Base-by-base conservation (phyloP, 768 basidiomycete species). In the Neoboletus brunneissimus region DNA sequence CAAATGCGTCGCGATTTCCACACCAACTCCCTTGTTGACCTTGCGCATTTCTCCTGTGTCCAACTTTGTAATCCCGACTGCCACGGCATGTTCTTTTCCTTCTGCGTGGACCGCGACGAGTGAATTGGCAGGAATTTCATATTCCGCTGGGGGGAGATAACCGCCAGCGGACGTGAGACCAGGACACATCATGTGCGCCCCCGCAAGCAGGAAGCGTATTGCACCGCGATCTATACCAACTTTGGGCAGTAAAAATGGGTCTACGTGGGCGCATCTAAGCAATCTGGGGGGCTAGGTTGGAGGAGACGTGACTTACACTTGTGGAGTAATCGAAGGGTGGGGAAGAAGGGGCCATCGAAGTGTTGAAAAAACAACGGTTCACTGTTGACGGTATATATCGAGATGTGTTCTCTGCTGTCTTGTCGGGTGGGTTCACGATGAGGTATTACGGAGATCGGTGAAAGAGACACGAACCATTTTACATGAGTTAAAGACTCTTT, bases 101-200 rank as follows among this genome's bases (percentile, higher is more conserved):
- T 98, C 94, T n/a, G 95, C 93, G 63, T 88, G 81, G 49, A 99
- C 86, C 3, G 91, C 92, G n/a, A 99, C 94, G 7, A 89, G 79
- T 0, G 82, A 76, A n/a, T 84, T 86, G 35, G 84, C 82, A 23
- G 85, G 81, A 37, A 98, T 74, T 4, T 81, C 85, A 18, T 76
- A 77, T 38, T 86, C 85, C 15, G 84, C 73, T 10, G 91, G 84
- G 0, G 96, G 96, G 0, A 98, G 83, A 64, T 82, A 82, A 9
- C 96, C 96, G 8, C 95, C 95, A 34, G 85, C 80, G 35, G 96
- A 98, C 27, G 97, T 96, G 53, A 99, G 77, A 22, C 97, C 97
- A 5, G 97, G 97, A 64, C 89, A 94, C 93, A 96, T 96, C 90
- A 96, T 94, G 75, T 89, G 87, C 25, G 93, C 93, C 16, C 93